phyloP scores from a whole-genome alignment of 73 alveolate species.

The Symbiodinium natans region DNA sequence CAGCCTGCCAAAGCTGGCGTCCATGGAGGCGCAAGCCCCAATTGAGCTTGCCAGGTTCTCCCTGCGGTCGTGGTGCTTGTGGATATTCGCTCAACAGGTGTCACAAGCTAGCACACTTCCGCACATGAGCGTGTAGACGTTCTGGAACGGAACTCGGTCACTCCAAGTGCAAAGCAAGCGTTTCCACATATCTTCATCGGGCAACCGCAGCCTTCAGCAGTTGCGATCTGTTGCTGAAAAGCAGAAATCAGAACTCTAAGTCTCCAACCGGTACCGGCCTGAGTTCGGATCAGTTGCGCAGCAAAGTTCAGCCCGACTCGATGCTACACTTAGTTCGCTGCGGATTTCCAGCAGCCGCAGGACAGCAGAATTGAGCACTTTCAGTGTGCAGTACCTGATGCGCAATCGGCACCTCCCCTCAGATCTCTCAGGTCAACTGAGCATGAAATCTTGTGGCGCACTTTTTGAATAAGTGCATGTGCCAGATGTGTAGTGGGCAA shows the following conservation, averaged over 20 bases:
- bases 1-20: not conserved
- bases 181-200: conserved; percentile 31
- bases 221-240: too few relatives aligned
- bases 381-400: conserved; percentile 54
- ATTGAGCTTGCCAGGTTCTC: not conserved
- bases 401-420: not conserved
- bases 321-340: not conserved
- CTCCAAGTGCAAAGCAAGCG: not conserved
- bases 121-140: too few relatives aligned
- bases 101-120: too few relatives aligned
- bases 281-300: too few relatives aligned
- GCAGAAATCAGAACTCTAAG: too few relatives aligned
- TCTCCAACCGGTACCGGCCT: conserved; percentile 15
- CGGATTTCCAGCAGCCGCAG: conserved; percentile 48
- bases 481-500: conserved; percentile 61
- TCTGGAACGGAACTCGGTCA: not conserved
- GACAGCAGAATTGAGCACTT: conserved; percentile 34
- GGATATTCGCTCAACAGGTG: too few relatives aligned
- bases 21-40: not conserved
- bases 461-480: conserved; percentile 52
- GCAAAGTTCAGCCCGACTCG: not conserved
- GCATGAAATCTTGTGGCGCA: not conserved
- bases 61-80: not conserved
- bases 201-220: conserved; percentile 24
- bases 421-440: not conserved